A percentile compares a stretch with the other conserved stretches of the same genome.
phyloP scores from a whole-genome alignment of 2,329 filamentous ascomycete species.

The Ceratocystis eucalypticola region DNA sequence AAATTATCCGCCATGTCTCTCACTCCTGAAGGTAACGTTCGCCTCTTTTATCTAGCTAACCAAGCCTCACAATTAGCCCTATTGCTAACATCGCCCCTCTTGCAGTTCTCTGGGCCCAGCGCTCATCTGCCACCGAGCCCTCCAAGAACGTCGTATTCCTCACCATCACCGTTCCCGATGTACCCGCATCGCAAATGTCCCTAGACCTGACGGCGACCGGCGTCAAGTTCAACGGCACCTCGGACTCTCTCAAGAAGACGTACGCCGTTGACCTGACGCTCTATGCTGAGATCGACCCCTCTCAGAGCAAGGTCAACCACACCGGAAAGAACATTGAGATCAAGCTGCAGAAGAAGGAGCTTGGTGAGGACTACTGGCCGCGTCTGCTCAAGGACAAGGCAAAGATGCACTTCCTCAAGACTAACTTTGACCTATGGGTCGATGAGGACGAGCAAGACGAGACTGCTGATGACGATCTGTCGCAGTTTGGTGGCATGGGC shows the following conservation, averaged over 20 bases:
- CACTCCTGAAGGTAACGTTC: constrained; percentile 31
- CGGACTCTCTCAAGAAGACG: constrained; percentile 68
- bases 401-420: constrained; percentile 94
- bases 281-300: constrained; percentile 78
- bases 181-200: constrained; percentile 60
- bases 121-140: constrained; percentile 66
- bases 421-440: constrained; percentile 98
- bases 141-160: constrained; percentile 92
- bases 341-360: constrained; percentile 92
- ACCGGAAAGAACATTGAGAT: constrained; percentile 78
- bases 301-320: constrained; percentile 75
- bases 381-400: constrained; percentile 78
- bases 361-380: constrained; percentile 90
- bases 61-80: neutral
- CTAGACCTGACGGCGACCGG: constrained; percentile 67
- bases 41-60: neutral
- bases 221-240: constrained; percentile 72
- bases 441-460: constrained; percentile 98
- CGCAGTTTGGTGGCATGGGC: constrained; percentile 52
- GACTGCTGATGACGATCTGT: constrained; percentile 67
- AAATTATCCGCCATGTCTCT: constrained; percentile 16
- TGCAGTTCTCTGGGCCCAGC: constrained; percentile 92
- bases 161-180: constrained; percentile 78
- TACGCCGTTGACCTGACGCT: constrained; percentile 82
- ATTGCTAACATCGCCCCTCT: neutral